Conservation (phyloP, 345 rosid genomes). For the Lepidium didymum region DNA sequence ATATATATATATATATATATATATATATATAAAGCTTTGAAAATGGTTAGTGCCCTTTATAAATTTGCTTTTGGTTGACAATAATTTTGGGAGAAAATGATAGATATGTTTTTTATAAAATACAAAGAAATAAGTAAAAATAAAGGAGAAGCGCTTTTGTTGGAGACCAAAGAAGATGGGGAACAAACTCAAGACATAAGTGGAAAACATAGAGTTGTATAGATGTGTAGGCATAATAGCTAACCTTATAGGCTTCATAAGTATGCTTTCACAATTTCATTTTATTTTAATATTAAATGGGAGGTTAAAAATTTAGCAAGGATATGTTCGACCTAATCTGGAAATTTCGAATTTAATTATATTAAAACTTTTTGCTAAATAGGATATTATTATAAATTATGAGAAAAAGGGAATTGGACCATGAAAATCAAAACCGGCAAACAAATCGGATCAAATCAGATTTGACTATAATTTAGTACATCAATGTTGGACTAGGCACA, state of each 20-base stretch:
- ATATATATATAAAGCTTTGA: not conserved
- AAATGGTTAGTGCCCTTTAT: slow-evolving; percentile 19
- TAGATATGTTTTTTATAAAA: not conserved
- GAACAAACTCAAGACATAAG: slow-evolving; percentile 34
- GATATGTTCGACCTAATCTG: slow-evolving; percentile 15
- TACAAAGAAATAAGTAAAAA: slow-evolving; percentile 4
- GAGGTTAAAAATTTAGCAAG: slow-evolving; percentile 20
- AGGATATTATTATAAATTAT: not conserved
- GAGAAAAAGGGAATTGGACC: slow-evolving; percentile 11
- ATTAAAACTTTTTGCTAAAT: not conserved
- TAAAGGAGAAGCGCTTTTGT: slow-evolving; percentile 27
- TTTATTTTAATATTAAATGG: not conserved
- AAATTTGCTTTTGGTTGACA: slow-evolving; percentile 19
- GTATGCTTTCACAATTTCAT: slow-evolving; percentile 2
- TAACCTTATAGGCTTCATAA: slow-evolving; percentile 20
- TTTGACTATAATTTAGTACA: slow-evolving; percentile 25
- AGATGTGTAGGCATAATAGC: slow-evolving; percentile 23
- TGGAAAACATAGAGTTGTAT: slow-evolving; percentile 36
- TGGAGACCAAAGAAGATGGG: slow-evolving; percentile 39
- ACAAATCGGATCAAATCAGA: slow-evolving; percentile 33
- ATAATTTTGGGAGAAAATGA: slow-evolving; percentile 9
- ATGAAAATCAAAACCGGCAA: not conserved
- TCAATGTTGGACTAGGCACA: slow-evolving; percentile 24
- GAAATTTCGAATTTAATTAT: not conserved
- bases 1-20: no score